Conservation (phyloP, 208 protist genomes). For the Acanthamoeba lenticulata region DNA sequence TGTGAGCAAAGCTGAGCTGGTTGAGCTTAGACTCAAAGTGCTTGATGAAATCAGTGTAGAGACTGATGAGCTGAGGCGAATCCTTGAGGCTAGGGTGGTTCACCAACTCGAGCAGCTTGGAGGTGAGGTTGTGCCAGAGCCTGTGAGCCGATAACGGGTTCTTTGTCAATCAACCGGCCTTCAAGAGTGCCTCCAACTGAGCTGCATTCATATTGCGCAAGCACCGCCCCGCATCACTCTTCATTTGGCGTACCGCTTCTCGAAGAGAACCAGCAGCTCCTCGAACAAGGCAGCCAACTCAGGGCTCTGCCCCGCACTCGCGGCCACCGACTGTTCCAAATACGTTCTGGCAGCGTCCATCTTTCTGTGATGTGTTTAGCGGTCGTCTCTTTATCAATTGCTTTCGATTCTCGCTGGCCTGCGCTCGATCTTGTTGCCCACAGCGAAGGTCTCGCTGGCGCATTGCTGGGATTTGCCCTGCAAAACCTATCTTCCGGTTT, state of each 20-base stretch:
- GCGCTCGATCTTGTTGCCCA: not conserved
- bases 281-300: not conserved
- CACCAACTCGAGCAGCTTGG: slow-evolving; percentile 69
- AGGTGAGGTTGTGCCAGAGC: slow-evolving; percentile 74
- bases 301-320: not conserved
- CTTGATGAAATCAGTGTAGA: slow-evolving; percentile 70
- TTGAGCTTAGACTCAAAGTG: slow-evolving; percentile 75
- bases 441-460: not conserved
- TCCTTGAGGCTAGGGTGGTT: slow-evolving; percentile 8
- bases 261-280: slow-evolving; percentile 10
- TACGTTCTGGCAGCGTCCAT: slow-evolving; percentile 10
- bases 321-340: not conserved
- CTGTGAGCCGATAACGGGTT: not conserved
- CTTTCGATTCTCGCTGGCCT: too few species aligned
- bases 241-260: not conserved
- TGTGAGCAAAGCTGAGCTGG: slow-evolving; percentile 71
- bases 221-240: not conserved
- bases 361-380: not conserved
- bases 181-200: too few species aligned
- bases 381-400: not conserved
- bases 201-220: not conserved
- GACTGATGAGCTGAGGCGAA: not conserved
- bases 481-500: not conserved
- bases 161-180: not conserved
- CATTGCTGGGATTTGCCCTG: not conserved